phyloP scores from a whole-genome alignment of 2,329 filamentous ascomycete species.

The Bisporella sp. region DNA sequence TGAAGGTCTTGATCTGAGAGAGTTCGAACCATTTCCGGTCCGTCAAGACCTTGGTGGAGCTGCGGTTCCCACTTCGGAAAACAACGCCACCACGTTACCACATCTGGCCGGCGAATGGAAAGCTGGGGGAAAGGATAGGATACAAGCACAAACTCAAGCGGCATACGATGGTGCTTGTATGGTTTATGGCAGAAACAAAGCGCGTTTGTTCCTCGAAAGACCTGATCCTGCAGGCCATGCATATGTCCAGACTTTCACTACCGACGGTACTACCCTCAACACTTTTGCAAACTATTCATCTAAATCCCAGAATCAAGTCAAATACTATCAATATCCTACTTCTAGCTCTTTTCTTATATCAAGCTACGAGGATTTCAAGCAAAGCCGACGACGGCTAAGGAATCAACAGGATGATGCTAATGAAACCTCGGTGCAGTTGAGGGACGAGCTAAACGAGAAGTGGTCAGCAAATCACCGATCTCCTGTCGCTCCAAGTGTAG shows the following conservation, averaged over 20 bases:
- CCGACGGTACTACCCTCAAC: conserved; percentile 11
- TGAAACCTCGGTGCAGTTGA: conserved; percentile 9
- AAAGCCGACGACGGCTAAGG: conserved; percentile 9
- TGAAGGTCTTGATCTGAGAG: conserved; percentile 15
- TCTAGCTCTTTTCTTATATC: conserved; percentile 8
- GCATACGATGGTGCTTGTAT: conserved; percentile 15
- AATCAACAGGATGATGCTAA: conserved; percentile 14
- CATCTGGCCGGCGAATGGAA: conserved; percentile 14
- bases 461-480: conserved; percentile 9
- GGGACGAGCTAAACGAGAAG: conserved; percentile 11
- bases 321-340: conserved; percentile 12
- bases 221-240: conserved; percentile 10
- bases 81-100: conserved; percentile 4
- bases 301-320: conserved; percentile 6
- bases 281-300: conserved; percentile 12
- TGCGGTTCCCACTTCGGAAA: not conserved
- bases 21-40: conserved; percentile 10
- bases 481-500: conserved; percentile 1
- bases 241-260: conserved; percentile 14
- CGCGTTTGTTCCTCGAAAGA: conserved; percentile 9
- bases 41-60: not conserved
- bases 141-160: not conserved
- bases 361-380: conserved; percentile 13
- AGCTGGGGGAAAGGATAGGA: conserved; percentile 3
- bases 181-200: conserved; percentile 15